Conservation (phyloP, 1,284 basidiomycete genomes). For the Ustilago lituana region DNA sequence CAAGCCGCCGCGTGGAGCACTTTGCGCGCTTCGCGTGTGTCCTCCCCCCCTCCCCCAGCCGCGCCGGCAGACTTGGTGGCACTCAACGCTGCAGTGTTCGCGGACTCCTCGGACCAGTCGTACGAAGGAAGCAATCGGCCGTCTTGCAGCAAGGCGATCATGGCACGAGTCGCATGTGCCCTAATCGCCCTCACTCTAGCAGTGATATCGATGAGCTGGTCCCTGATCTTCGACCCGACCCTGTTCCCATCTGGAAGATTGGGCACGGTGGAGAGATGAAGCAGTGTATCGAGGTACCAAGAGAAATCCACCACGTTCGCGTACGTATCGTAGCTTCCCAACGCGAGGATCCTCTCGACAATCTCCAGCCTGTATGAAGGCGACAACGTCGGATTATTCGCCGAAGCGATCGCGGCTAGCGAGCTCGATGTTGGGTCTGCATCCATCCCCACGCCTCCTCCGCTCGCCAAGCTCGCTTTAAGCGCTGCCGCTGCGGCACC, state of each 20-base stretch:
- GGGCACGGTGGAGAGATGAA: constrained; percentile 78
- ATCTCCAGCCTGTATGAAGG: constrained; percentile 83
- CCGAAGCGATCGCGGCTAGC: constrained; percentile 38
- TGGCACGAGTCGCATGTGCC: constrained; percentile 80
- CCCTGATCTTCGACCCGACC: constrained; percentile 77
- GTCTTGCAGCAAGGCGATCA: constrained; percentile 82
- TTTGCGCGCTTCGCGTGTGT: constrained; percentile 69
- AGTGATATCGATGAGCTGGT: constrained; percentile 86
- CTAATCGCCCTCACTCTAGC: constrained; percentile 82
- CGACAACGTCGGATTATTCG: constrained; percentile 70
- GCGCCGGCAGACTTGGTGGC: constrained; percentile 69
- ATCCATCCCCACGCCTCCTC: constrained; percentile 46
- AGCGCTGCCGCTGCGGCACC: constrained; percentile 69
- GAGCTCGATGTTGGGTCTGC: constrained; percentile 41
- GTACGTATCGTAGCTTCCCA: constrained; percentile 84
- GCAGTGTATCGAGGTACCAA: constrained; percentile 85
- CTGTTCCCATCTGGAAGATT: constrained; percentile 72
- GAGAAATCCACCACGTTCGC: constrained; percentile 89
- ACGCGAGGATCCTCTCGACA: constrained; percentile 80
- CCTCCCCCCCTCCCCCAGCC: constrained; percentile 60
- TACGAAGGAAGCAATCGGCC: constrained; percentile 15
- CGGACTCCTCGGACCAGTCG: constrained; percentile 12
- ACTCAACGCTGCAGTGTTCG: constrained; percentile 60
- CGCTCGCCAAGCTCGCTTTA: constrained; percentile 70
- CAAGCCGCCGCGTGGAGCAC: constrained; percentile 90